These are phyloP conservation scores for Fragaria vesca DNA, from an alignment of 306 rosid species.

Conservation along the genomic window DNA sequence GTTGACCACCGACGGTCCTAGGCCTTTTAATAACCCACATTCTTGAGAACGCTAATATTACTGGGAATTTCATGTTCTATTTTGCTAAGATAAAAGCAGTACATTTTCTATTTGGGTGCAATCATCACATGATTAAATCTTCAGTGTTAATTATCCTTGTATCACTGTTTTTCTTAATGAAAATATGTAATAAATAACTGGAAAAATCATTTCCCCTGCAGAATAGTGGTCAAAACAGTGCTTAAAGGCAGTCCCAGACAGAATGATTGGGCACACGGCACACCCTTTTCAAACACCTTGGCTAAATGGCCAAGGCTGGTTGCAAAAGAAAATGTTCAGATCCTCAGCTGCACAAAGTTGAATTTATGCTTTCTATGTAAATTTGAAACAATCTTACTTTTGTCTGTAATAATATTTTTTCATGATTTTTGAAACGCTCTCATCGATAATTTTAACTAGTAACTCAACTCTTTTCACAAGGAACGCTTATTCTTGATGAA, in stretches of 20 bases:
- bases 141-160: neutral
- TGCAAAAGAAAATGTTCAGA: neutral
- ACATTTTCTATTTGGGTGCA: neutral
- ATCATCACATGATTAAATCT: neutral
- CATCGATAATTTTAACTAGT: too few relatives aligned
- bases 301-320: neutral
- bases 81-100: neutral
- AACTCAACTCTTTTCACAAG: too few relatives aligned
- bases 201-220: neutral
- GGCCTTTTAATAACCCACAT: neutral
- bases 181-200: neutral
- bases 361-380: neutral
- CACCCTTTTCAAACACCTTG: conserved; percentile 16
- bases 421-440: too few relatives aligned
- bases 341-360: conserved; percentile 7
- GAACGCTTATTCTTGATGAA: neutral
- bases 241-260: conserved; percentile 19
- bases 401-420: neutral
- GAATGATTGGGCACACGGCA: conserved; percentile 26
- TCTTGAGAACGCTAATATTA: neutral
- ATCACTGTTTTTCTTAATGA: neutral
- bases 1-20: conserved; percentile 15
- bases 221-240: conserved; percentile 18
- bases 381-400: neutral
- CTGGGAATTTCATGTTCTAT: neutral